Conservation (phyloP, 108 stramenopile species). For the Epipyxis sp. region DNA sequence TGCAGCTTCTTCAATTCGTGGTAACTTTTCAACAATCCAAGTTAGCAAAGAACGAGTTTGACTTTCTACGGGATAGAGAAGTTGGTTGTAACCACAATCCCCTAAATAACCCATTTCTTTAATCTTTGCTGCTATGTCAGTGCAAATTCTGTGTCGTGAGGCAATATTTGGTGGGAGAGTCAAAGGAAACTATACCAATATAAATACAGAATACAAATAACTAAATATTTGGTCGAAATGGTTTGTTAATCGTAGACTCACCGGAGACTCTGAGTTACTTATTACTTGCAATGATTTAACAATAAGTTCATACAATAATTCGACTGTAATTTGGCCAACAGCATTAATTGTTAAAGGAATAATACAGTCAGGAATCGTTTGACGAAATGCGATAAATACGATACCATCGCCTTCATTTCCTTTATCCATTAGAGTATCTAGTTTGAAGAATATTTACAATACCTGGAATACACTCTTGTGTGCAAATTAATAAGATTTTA, state of each 20-base stretch:
- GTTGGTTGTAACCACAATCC: constrained; percentile 32
- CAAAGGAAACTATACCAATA: background rate
- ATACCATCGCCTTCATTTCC: constrained; percentile 33
- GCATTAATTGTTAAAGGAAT: constrained; percentile 8
- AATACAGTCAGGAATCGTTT: background rate
- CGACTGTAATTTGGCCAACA: constrained; percentile 1
- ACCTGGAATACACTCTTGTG: no score
- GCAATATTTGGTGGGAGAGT: constrained; percentile 31
- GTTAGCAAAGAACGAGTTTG: constrained; percentile 1
- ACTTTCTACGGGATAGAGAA: constrained; percentile 29
- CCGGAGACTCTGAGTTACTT: background rate
- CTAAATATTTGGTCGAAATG: background rate
- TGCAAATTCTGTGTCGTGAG: constrained; percentile 21
- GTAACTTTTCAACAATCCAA: constrained; percentile 22
- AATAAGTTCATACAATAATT: background rate
- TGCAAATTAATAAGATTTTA: no score
- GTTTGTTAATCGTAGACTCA: background rate
- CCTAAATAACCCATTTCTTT: constrained; percentile 17
- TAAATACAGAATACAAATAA: background rate
- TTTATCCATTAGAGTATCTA: constrained; percentile 35
- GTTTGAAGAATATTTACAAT: no score
- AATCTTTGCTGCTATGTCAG: constrained; percentile 13
- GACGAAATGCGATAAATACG: constrained; percentile 21
- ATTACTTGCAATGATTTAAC: background rate
- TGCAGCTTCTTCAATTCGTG: background rate